phyloP scores from a whole-genome alignment of 75 land plant genomes.

The Azolla pinnata region DNA sequence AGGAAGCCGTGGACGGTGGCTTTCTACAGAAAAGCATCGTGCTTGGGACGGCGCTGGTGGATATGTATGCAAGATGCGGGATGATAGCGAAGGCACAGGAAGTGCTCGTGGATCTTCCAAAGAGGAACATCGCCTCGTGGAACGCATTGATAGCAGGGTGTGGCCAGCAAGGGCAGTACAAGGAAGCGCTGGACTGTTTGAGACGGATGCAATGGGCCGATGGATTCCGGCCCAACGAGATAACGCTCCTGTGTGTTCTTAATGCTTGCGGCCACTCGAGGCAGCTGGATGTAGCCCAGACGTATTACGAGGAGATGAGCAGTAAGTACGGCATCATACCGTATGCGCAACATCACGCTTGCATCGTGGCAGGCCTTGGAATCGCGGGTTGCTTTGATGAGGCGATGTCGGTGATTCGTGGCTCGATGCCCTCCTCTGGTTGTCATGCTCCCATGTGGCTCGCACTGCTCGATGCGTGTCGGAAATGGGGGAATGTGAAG shows the following conservation, averaged over 20 bases:
- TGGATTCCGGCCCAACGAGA: conserved; percentile 8
- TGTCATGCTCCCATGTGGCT: conserved; percentile 6
- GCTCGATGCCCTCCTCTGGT: neutral
- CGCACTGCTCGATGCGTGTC: conserved; percentile 7
- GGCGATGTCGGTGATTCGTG: neutral
- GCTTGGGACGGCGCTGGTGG: conserved; percentile 5
- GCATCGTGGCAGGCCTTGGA: conserved; percentile 13
- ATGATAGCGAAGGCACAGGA: neutral
- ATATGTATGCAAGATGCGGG: conserved; percentile 21
- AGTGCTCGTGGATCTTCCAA: conserved; percentile 1
- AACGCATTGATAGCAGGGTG: conserved; percentile 22
- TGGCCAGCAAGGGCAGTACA: conserved; percentile 14
- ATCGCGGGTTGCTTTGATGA: conserved; percentile 11
- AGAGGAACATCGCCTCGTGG: conserved; percentile 17
- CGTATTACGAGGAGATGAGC: conserved; percentile 13
- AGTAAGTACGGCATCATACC: conserved; percentile 13
- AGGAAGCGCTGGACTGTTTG: conserved; percentile 17
- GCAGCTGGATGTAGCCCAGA: conserved; percentile 3
- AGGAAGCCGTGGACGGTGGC: neutral
- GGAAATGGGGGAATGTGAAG: conserved; percentile 3
- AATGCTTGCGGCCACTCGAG: conserved; percentile 1
- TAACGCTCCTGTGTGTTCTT: conserved; percentile 4
- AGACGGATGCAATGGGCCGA: conserved; percentile 10
- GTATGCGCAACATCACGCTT: conserved; percentile 8
- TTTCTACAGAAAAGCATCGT: neutral